phyloP scores from a whole-genome alignment of 495 filamentous ascomycete genomes.

The Stereocaulon alpinum region DNA sequence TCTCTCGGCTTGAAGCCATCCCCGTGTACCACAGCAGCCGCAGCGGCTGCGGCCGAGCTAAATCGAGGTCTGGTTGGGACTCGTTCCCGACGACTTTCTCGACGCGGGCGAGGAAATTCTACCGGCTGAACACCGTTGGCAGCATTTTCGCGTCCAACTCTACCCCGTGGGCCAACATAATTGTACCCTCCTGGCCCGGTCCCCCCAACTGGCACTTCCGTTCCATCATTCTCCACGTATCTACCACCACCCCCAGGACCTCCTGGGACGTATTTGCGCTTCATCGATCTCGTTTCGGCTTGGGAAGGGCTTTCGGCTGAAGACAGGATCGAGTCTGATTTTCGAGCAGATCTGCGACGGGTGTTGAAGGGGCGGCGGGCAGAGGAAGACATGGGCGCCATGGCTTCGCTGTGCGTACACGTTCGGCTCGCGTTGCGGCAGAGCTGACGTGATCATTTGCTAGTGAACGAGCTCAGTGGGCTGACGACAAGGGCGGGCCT shows the following conservation, averaged over 20 bases:
- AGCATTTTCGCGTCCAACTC: constrained; percentile 31
- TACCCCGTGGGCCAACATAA: constrained; percentile 35
- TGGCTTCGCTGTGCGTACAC: constrained; percentile 13
- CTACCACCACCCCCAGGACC: constrained; percentile 72
- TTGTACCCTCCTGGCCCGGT: constrained; percentile 37
- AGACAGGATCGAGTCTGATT: constrained; percentile 27
- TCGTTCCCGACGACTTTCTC: constrained; percentile 24
- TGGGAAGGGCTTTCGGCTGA: constrained; percentile 34
- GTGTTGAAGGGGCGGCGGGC: constrained; percentile 30
- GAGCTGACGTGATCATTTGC: constrained; percentile 10
- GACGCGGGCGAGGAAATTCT: constrained; percentile 31
- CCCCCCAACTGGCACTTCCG: constrained; percentile 39
- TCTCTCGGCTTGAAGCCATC: constrained; percentile 96
- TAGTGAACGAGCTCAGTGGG: background rate
- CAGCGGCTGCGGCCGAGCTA: constrained; percentile 73
- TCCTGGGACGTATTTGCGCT: constrained; percentile 60
- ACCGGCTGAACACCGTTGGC: constrained; percentile 30
- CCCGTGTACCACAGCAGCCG: constrained; percentile 72
- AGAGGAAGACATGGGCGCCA: constrained; percentile 30
- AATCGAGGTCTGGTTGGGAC: constrained; percentile 33
- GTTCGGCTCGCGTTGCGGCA: constrained; percentile 12
- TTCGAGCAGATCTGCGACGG: constrained; percentile 29
- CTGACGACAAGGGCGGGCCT: background rate
- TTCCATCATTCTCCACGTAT: constrained; percentile 56
- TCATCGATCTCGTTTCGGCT: constrained; percentile 34